These are phyloP conservation scores for Macrolepiota dolichaula DNA, from an alignment of 768 basidiomycete species.

Conservation along the genomic window DNA sequence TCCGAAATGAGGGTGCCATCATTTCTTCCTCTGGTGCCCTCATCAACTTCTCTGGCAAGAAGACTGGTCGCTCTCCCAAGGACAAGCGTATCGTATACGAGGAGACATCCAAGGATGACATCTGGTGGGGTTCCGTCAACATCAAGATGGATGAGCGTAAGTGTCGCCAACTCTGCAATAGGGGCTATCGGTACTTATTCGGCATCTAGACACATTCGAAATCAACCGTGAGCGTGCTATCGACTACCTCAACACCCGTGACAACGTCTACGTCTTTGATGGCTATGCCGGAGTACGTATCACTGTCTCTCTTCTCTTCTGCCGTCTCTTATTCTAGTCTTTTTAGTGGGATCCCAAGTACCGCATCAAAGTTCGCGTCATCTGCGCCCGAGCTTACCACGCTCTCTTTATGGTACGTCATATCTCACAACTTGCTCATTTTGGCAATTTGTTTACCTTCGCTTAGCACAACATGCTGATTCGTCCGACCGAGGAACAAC, in stretches of 20 bases:
- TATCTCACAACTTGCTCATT: conserved; percentile 6
- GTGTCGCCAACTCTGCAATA: conserved; percentile 24
- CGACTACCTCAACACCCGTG: conserved; percentile 97
- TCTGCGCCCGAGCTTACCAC: conserved; percentile 97
- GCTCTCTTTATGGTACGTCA: conserved; percentile 92
- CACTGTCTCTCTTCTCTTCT: conserved; percentile 5
- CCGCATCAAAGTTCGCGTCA: conserved; percentile 99
- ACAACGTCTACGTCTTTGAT: conserved; percentile 98
- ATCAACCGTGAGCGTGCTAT: conserved; percentile 99
- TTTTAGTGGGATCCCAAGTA: conserved; percentile 97
- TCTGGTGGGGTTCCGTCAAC: conserved; percentile 99
- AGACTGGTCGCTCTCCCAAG: conserved; percentile 96
- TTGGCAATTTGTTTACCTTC: conserved; percentile 15
- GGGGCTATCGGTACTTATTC: conserved; percentile 3
- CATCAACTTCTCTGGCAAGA: conserved; percentile 99
- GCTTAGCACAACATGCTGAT: conserved; percentile 97
- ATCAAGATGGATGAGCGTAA: conserved; percentile 97
- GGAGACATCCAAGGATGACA: conserved; percentile 92
- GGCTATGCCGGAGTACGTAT: conserved; percentile 80
- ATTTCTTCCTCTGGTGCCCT: conserved; percentile 94
- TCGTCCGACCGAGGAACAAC: conserved; percentile 92
- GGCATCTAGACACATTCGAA: conserved; percentile 83
- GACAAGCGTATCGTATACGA: conserved; percentile 99
- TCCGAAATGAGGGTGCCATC: conserved; percentile 98
- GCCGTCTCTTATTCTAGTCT: conserved; percentile 9